Base-by-base conservation (phyloP, 805 yeast genomes). In the Saccharomyces mikatae region DNA sequence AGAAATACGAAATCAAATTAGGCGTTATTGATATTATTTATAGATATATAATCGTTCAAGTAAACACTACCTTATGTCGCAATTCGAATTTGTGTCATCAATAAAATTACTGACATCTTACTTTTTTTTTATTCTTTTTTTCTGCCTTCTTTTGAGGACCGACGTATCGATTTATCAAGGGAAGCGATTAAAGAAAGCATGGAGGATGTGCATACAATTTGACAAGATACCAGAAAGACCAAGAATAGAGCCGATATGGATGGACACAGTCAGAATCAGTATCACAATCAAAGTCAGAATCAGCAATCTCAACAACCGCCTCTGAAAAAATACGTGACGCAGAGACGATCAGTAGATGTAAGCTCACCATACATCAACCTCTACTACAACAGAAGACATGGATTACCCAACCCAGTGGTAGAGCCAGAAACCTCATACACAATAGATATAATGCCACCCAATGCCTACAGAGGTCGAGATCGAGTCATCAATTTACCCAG, bases 401-500 rank as follows among this genome's bases (percentile, higher is more conserved):
- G 70, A 3, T 50, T 66, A 5, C 58, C 61, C 13, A 46, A 54
- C n/a, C 70, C 67, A 8, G 56, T 58, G 11, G 60, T 68, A 22
- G 65, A 66, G 48, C 67, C 71, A 11, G 72, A 68, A 31, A 64
- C 67, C 0, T 62, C 67, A 8, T 69, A 59, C 52, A 61, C 68
- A 1, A 52, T 66, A 3, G 61, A 69, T 54, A 60, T 69, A 21
- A 50, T 69, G 54, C 70, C 72, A 6, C 71, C 72, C 11, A 58
- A 61, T 55, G 62, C 61, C 14, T 67, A 66, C 47, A 51, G 54
- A 5, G 53, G 52, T 27, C 57, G 55, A 30, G 57, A 55, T 21
- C 54, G 70, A 17, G 63, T 81, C 1, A 73, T 86, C 56, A 90
- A 90, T 64, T 68, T 84, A 9, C 83, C 84, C 50, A 80, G 88